Evolutionary conservation across 495 filamentous ascomycete species (phyloP).

Genomic region (Daldinia caldariorum): DNA sequence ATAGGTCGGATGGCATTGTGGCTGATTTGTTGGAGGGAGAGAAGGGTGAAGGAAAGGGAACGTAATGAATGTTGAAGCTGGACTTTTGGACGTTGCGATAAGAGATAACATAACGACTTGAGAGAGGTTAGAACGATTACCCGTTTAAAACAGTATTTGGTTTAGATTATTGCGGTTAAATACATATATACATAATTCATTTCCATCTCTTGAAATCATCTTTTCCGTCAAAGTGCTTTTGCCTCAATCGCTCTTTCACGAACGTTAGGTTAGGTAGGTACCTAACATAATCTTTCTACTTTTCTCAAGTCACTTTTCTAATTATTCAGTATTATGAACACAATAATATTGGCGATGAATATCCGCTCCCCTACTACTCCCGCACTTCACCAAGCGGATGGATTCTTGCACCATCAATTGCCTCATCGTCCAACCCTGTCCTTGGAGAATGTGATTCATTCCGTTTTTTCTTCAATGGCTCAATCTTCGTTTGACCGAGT

Average conservation of each 20-base stretch:
- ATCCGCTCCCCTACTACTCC: too few species aligned
- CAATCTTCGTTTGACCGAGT: conserved; percentile 15
- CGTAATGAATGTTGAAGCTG: not conserved
- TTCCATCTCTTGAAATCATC: not conserved
- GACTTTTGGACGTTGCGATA: conserved; percentile 5
- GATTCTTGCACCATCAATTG: conserved; percentile 21
- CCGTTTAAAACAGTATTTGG: not conserved
- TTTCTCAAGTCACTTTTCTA: too few species aligned
- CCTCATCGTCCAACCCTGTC: conserved; percentile 28
- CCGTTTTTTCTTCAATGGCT: conserved; percentile 1
- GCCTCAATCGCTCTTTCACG: too few species aligned
- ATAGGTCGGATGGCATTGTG: conserved; percentile 70
- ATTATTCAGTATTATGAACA: too few species aligned
- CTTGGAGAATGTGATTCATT: conserved; percentile 15
- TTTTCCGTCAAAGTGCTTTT: not conserved
- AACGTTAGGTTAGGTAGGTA: too few species aligned
- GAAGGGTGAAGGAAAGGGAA: conserved; percentile 4
- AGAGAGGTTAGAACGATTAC: not conserved
- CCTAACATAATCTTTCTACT: too few species aligned
- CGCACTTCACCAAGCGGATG: conserved; percentile 16
- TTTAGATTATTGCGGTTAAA: not conserved
- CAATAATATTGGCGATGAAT: too few species aligned
- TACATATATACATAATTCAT: too few species aligned
- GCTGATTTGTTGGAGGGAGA: not conserved
- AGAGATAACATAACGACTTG: conserved; percentile 15